A percentile compares a stretch with the other conserved stretches of the same genome.
Conservation (phyloP, 2,329 filamentous ascomycete species). For the Neurospora sp. region DNA sequence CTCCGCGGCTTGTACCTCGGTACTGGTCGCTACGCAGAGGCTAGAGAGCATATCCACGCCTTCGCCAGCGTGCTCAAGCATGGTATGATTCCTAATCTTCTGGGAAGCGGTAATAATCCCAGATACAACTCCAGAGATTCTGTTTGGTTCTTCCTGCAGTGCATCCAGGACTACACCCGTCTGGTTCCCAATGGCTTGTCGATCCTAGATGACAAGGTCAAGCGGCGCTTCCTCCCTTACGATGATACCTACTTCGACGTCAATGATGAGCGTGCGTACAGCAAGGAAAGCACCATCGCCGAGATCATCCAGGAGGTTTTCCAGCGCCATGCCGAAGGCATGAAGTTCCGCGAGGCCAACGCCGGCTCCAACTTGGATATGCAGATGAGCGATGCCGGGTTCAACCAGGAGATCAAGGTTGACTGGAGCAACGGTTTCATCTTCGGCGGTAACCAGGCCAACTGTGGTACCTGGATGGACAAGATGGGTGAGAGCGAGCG, state of each 20-base stretch:
- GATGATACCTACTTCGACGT: constrained; percentile 89
- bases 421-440: constrained; percentile 89
- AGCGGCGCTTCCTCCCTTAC: constrained; percentile 82
- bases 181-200: constrained; percentile 68
- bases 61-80: constrained; percentile 97
- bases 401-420: constrained; percentile 81
- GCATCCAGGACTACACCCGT: constrained; percentile 83
- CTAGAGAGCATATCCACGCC: constrained; percentile 85
- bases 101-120: constrained; percentile 75
- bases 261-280: constrained; percentile 78
- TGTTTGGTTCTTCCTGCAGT: constrained; percentile 95
- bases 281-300: constrained; percentile 68
- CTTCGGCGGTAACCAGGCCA: constrained; percentile 86
- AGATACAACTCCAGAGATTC: constrained; percentile 95
- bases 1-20: constrained; percentile 84
- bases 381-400: constrained; percentile 88
- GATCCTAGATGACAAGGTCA: constrained; percentile 66
- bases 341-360: constrained; percentile 91
- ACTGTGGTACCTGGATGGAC: constrained; percentile 99
- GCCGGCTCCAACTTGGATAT: constrained; percentile 79
- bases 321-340: constrained; percentile 79
- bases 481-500: constrained; percentile 99
- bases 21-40: constrained; percentile 79
- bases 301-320: constrained; percentile 90
- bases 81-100: constrained; percentile 92